Conservation (phyloP, 140 eudicot species). For the Ambrosia hybrid region DNA sequence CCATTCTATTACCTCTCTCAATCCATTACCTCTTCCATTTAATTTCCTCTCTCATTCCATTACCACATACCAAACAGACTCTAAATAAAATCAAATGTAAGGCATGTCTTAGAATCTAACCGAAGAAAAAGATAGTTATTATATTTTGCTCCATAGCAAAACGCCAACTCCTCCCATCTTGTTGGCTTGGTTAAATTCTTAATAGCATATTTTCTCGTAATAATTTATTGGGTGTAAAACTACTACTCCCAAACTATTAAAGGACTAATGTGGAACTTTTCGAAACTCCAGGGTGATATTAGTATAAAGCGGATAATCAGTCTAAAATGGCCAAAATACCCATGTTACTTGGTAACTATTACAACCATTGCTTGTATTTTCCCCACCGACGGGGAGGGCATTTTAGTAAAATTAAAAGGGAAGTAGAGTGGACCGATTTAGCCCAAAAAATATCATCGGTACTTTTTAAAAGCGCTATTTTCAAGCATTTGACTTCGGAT, state of each 20-base stretch:
- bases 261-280: not conserved
- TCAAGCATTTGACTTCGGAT: conserved; percentile 40
- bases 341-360: conserved; percentile 10
- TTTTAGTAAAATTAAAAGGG: conserved; percentile 19
- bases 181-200: no score
- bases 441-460: conserved; percentile 2
- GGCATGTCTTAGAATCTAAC: no score
- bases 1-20: no score
- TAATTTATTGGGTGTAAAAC: not conserved
- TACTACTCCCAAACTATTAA: not conserved
- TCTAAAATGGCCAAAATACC: conserved; percentile 16
- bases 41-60: no score
- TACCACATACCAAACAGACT: no score
- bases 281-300: not conserved
- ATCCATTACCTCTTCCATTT: no score
- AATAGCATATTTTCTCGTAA: no score
- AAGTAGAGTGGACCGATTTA: conserved; percentile 9
- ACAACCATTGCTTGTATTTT: not conserved
- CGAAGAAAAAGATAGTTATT: no score
- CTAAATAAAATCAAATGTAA: no score
- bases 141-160: no score
- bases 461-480: conserved; percentile 27
- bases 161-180: no score
- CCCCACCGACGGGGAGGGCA: conserved; percentile 38
- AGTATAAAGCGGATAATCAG: not conserved